These are phyloP conservation scores for Phytophthora pisi DNA, from an alignment of 352 stramenopile genomes.

Conservation along the genomic window DNA sequence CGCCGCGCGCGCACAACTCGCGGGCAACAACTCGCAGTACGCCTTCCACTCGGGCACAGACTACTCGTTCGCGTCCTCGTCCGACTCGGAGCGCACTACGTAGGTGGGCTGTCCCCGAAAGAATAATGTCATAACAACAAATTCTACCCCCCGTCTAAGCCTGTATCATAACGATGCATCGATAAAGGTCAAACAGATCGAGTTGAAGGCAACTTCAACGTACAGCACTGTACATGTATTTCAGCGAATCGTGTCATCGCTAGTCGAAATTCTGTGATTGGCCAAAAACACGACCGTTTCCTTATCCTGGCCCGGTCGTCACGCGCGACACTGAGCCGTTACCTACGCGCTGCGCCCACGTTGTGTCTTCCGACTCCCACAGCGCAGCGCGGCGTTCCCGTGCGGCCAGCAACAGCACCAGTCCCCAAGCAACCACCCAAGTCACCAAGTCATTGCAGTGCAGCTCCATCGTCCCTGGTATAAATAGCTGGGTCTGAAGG, in stretches of 20 bases:
- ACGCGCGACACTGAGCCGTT: conserved; percentile 10
- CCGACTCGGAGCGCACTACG: conserved; percentile 31
- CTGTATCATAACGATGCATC: no score
- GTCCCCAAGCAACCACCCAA: neutral
- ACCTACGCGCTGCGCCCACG: conserved; percentile 15
- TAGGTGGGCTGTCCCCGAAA: conserved; percentile 16
- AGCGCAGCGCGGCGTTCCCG: conserved; percentile 9
- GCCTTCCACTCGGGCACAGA: conserved; percentile 35
- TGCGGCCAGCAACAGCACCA: neutral
- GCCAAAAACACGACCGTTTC: neutral
- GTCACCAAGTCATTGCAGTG: neutral
- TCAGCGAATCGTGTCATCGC: neutral
- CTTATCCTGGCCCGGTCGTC: neutral
- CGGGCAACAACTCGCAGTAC: conserved; percentile 31
- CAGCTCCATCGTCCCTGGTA: neutral
- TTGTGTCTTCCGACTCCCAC: conserved; percentile 11
- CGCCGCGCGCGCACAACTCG: conserved; percentile 35
- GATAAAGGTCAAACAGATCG: no score
- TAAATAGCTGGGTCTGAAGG: neutral
- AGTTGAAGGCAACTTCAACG: conserved; percentile 10
- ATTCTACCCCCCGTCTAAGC: no score
- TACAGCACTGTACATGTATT: neutral
- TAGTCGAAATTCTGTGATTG: neutral
- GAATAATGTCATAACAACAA: conserved; percentile 15
- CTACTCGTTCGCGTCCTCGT: conserved; percentile 43